Conservation (phyloP, 2,329 filamentous ascomycete species). For the Clonostachys rosea region DNA sequence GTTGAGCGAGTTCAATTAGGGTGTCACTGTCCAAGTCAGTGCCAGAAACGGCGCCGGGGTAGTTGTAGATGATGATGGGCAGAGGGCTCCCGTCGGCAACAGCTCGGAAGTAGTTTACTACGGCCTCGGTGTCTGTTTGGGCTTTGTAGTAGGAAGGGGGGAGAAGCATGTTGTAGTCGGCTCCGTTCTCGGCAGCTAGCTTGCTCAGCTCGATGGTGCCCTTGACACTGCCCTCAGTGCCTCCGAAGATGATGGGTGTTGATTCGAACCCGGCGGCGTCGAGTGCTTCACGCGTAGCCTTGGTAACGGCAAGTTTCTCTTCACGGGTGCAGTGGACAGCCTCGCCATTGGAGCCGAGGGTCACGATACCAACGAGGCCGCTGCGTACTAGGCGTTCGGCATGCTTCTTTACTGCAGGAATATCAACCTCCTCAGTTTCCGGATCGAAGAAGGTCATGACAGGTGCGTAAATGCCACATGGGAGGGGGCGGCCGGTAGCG, state of each 20-base stretch:
- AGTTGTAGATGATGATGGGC: slow-evolving; percentile 86
- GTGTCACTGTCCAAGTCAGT: slow-evolving; percentile 89
- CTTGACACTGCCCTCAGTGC: slow-evolving; percentile 75
- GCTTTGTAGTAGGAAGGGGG: slow-evolving; percentile 80
- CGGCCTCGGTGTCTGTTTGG: slow-evolving; percentile 68
- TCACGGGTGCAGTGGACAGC: slow-evolving; percentile 77
- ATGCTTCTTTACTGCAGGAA: slow-evolving; percentile 74
- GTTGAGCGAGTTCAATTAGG: slow-evolving; percentile 71
- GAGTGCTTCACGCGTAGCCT: slow-evolving; percentile 75
- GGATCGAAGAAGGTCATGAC: slow-evolving; percentile 89
- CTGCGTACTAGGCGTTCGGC: slow-evolving; percentile 72
- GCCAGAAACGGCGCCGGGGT: slow-evolving; percentile 79
- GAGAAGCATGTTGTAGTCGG: slow-evolving; percentile 75
- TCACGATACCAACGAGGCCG: slow-evolving; percentile 76
- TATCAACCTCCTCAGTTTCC: slow-evolving; percentile 79
- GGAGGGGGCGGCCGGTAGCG: slow-evolving; percentile 51
- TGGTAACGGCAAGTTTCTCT: slow-evolving; percentile 72
- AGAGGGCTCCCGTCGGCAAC: slow-evolving; percentile 74
- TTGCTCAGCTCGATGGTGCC: slow-evolving; percentile 74
- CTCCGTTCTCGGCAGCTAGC: slow-evolving; percentile 63
- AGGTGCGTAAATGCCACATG: slow-evolving; percentile 80
- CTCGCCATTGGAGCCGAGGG: slow-evolving; percentile 89
- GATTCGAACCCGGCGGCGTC: slow-evolving; percentile 72
- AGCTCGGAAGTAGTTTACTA: slow-evolving; percentile 68
- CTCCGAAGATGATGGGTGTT: slow-evolving; percentile 78